Evolutionary conservation across 192 early-diverging fungal species (phyloP).

Genomic region (Backusella australiensis): DNA sequence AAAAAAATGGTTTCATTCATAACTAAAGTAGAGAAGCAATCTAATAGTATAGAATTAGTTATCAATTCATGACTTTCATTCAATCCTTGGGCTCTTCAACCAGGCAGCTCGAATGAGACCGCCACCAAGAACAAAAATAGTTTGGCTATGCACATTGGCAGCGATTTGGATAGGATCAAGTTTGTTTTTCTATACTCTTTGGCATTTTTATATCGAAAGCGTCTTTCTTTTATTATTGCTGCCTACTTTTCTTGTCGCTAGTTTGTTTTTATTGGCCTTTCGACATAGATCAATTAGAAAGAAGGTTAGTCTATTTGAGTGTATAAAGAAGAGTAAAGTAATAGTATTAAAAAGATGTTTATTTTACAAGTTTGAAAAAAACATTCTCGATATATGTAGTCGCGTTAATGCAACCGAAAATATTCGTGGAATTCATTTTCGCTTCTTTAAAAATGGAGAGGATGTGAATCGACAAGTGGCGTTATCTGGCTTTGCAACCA

Average conservation of each 20-base stretch:
- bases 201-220: not conserved
- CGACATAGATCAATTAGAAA: not conserved
- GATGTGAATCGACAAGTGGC: not conserved
- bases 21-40: not conserved
- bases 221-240: not conserved
- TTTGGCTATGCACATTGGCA: not conserved
- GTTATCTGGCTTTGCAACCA: not conserved
- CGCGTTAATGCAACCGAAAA: constrained; percentile 35
- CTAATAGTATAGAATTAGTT: not conserved
- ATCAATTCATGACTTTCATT: not conserved
- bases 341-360: not conserved
- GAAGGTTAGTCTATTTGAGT: not conserved
- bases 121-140: constrained; percentile 1
- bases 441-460: constrained; percentile 16
- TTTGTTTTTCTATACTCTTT: not conserved
- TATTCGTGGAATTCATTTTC: constrained; percentile 33
- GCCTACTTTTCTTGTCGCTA: not conserved
- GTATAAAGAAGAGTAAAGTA: not conserved
- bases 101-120: not conserved
- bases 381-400: constrained; percentile 26
- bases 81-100: constrained; percentile 11
- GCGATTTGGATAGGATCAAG: not conserved
- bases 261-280: not conserved
- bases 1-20: not conserved
- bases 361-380: constrained; percentile 26